phyloP scores from a whole-genome alignment of 2,329 filamentous ascomycete genomes.

The Chrysoporthe cubensis region DNA sequence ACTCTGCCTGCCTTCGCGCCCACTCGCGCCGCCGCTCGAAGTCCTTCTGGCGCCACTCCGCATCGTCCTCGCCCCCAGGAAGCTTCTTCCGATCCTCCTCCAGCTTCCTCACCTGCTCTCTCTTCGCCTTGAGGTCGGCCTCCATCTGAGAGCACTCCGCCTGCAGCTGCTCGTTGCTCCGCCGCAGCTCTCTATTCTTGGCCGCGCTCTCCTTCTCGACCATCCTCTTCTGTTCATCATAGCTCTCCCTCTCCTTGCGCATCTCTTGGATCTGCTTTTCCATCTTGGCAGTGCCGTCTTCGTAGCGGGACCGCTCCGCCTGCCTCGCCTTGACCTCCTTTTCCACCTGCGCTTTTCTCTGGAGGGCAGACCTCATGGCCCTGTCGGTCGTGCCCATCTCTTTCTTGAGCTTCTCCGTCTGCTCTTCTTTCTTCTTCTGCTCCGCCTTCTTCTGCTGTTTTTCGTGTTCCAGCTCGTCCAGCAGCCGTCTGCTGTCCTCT shows the following conservation, averaged over 20 bases:
- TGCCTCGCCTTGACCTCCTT: conserved; percentile 70
- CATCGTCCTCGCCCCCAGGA: conserved; percentile 64
- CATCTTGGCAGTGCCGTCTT: conserved; percentile 72
- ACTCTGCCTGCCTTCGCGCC: conserved; percentile 55
- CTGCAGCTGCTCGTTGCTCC: conserved; percentile 64
- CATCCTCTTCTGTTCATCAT: conserved; percentile 56
- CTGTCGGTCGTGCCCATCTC: conserved; percentile 81
- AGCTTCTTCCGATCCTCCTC: conserved; percentile 71
- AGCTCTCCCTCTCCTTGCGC: conserved; percentile 58
- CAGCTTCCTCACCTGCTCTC: conserved; percentile 71
- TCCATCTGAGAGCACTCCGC: conserved; percentile 69
- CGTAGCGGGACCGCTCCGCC: conserved; percentile 68
- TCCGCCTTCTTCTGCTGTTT: conserved; percentile 77
- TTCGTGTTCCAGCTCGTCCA: conserved; percentile 74
- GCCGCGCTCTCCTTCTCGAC: conserved; percentile 56
- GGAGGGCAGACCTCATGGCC: conserved; percentile 79
- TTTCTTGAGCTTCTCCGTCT: conserved; percentile 80
- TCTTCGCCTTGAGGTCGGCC: conserved; percentile 72
- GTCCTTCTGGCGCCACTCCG: conserved; percentile 57
- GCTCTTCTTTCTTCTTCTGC: conserved; percentile 88
- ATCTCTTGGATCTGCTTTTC: conserved; percentile 65
- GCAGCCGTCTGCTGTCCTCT: conserved; percentile 67
- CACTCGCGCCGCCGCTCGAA: conserved; percentile 59
- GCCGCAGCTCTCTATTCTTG: conserved; percentile 55
- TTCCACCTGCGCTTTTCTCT: conserved; percentile 78